Conservation (phyloP, 805 yeast species). For the Limtongia smithiae region DNA sequence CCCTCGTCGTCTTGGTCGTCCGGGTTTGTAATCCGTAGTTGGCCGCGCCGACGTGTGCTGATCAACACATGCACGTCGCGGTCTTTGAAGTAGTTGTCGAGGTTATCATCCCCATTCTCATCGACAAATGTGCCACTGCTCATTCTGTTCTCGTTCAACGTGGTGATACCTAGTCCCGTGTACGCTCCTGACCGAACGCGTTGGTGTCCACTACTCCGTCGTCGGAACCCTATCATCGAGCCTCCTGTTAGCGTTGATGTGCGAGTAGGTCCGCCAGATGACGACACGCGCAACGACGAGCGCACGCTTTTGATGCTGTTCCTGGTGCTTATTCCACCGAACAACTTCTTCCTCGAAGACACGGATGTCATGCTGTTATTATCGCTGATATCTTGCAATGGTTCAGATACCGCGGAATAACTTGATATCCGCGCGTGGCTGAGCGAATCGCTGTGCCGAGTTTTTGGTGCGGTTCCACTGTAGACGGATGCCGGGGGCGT, state of each 20-base stretch:
- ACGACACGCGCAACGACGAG: neutral
- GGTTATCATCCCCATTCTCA: constrained; percentile 39
- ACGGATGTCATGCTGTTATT: too few species aligned
- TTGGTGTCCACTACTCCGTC: constrained; percentile 9
- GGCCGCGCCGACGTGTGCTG: constrained; percentile 59
- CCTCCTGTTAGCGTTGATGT: constrained; percentile 2
- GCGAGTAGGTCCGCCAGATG: neutral
- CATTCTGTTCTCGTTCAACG: neutral
- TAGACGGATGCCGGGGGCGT: neutral
- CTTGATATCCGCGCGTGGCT: too few species aligned
- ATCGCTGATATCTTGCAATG: too few species aligned
- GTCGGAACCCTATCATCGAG: constrained; percentile 8
- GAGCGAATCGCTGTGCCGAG: neutral
- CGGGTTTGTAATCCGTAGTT: constrained; percentile 61
- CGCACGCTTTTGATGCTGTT: too few species aligned
- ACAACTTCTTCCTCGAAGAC: too few species aligned
- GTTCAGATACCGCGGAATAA: too few species aligned
- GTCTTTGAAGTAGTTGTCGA: constrained; percentile 40
- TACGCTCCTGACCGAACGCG: constrained; percentile 8
- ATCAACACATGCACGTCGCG: constrained; percentile 72
- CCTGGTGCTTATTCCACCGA: too few species aligned
- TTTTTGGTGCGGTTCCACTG: neutral
- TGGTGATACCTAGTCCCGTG: constrained; percentile 7
- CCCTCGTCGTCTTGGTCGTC: constrained; percentile 35
- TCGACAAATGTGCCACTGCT: constrained; percentile 25